These are phyloP conservation scores for Torulaspora quercuum DNA, from an alignment of 805 yeast genomes.

Conservation along the genomic window DNA sequence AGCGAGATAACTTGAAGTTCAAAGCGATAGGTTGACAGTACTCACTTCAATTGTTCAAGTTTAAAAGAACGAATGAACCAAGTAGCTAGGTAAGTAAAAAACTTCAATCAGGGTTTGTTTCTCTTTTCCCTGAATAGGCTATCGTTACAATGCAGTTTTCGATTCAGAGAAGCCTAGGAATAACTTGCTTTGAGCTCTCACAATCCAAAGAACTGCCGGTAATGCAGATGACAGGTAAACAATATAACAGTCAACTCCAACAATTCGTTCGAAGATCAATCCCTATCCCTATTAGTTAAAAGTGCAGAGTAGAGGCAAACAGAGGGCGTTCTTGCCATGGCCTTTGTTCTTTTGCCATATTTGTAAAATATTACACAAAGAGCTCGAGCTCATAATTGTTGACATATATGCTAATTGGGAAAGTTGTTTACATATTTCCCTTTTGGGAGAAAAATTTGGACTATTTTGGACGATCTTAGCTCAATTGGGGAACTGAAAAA, in stretches of 20 bases:
- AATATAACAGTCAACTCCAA: constrained; percentile 3
- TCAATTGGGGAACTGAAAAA: not conserved
- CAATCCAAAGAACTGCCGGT: constrained; percentile 1
- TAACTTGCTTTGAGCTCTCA: constrained; percentile 5
- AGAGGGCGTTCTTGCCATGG: no score
- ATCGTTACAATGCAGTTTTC: constrained; percentile 6
- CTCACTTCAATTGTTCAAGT: constrained; percentile 2
- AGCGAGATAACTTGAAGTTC: constrained; percentile 1
- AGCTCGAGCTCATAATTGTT: constrained; percentile 3
- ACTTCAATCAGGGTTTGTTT: constrained; percentile 15
- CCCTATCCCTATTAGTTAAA: no score
- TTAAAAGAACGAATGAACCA: constrained; percentile 6
- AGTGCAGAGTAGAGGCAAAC: no score
- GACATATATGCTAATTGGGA: constrained; percentile 6
- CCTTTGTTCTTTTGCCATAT: no score
- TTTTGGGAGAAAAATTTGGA: constrained; percentile 1
- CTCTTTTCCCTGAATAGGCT: constrained; percentile 24
- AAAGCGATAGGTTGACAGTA: no score
- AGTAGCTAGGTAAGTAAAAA: constrained; percentile 6
- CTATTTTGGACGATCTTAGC: constrained; percentile 1
- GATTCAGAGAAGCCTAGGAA: constrained; percentile 1
- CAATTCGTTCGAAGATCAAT: no score
- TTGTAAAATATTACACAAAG: constrained; percentile 8
- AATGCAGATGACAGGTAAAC: not conserved
- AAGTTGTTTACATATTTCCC: constrained; percentile 12